Evolutionary conservation across 768 basidiomycete genomes (phyloP).

Genomic region (Trametes sanguinea): DNA sequence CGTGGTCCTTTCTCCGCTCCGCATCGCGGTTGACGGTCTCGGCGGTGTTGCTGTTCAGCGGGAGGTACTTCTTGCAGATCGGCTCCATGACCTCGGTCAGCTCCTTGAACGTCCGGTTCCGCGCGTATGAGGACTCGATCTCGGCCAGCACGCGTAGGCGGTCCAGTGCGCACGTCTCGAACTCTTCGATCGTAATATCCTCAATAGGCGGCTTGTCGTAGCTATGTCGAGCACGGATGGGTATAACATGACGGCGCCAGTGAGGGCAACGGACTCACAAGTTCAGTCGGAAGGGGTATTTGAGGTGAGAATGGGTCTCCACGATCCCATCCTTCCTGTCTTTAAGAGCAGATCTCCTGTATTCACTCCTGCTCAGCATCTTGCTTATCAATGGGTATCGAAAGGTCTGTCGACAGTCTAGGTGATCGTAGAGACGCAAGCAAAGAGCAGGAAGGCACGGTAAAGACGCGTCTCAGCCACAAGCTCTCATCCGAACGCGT

Average conservation of each 20-base stretch:
- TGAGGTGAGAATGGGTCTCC: constrained; percentile 33
- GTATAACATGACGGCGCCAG: constrained; percentile 12
- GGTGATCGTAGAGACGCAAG: neutral
- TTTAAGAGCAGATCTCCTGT: neutral
- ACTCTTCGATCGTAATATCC: constrained; percentile 94
- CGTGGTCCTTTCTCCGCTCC: constrained; percentile 80
- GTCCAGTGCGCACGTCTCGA: constrained; percentile 88
- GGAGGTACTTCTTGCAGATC: constrained; percentile 78
- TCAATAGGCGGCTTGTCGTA: constrained; percentile 84
- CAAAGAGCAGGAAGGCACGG: neutral
- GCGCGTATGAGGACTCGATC: constrained; percentile 85
- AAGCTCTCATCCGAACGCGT: constrained; percentile 12
- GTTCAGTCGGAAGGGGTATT: constrained; percentile 73
- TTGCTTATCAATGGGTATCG: neutral
- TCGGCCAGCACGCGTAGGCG: constrained; percentile 86
- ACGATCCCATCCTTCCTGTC: constrained; percentile 23
- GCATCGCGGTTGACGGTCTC: constrained; percentile 50
- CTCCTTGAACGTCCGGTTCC: constrained; percentile 82
- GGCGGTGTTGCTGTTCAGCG: constrained; percentile 57
- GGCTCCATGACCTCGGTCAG: constrained; percentile 58
- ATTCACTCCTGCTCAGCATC: constrained; percentile 1
- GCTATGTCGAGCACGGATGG: constrained; percentile 42
- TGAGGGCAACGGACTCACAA: constrained; percentile 53
- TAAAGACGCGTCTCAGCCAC: constrained; percentile 19
- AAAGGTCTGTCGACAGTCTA: no score